These are phyloP conservation scores for Avena eriantha DNA, from an alignment of 176 grass and related monocot species.

Conservation along the genomic window DNA sequence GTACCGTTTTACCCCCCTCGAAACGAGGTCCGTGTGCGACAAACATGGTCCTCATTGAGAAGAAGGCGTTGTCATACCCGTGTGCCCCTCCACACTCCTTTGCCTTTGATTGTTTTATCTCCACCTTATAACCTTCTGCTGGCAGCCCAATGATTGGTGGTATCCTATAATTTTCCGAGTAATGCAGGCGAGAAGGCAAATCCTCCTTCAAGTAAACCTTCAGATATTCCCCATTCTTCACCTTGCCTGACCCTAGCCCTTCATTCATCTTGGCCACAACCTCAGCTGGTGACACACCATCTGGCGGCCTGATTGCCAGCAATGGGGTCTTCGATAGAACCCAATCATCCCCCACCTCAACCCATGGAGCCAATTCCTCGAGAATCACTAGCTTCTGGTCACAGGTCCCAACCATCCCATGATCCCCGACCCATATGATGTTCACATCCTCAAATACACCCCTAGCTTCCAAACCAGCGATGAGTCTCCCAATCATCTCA, in stretches of 20 bases:
- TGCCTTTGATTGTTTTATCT: slow-evolving; percentile 45
- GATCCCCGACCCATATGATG: slow-evolving; percentile 79
- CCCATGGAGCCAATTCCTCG: slow-evolving; percentile 72
- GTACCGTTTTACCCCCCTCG: slow-evolving; percentile 62
- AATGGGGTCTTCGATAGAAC: slow-evolving; percentile 69
- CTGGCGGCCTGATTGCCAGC: slow-evolving; percentile 73
- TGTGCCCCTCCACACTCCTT: slow-evolving; percentile 86
- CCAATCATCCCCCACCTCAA: slow-evolving; percentile 64
- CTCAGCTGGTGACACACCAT: slow-evolving; percentile 46
- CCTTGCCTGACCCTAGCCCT: slow-evolving; percentile 79
- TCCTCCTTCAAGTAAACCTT: slow-evolving; percentile 89
- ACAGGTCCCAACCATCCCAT: slow-evolving; percentile 95
- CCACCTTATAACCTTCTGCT: slow-evolving; percentile 86
- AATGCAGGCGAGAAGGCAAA: slow-evolving; percentile 76
- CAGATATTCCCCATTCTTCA: slow-evolving; percentile 68
- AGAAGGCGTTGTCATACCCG: slow-evolving; percentile 87
- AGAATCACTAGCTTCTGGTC: slow-evolving; percentile 80
- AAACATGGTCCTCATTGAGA: slow-evolving; percentile 96
- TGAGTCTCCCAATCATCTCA: slow-evolving; percentile 73
- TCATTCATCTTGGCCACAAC: slow-evolving; percentile 95
- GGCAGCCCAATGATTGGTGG: slow-evolving; percentile 76
- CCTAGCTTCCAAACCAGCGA: slow-evolving; percentile 75
- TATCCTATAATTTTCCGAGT: slow-evolving; percentile 76
- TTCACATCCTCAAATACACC: slow-evolving; percentile 89
- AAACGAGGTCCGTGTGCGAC: slow-evolving; percentile 76